phyloP scores from a whole-genome alignment of 1,284 basidiomycete species.

The Leccinum proximum region DNA sequence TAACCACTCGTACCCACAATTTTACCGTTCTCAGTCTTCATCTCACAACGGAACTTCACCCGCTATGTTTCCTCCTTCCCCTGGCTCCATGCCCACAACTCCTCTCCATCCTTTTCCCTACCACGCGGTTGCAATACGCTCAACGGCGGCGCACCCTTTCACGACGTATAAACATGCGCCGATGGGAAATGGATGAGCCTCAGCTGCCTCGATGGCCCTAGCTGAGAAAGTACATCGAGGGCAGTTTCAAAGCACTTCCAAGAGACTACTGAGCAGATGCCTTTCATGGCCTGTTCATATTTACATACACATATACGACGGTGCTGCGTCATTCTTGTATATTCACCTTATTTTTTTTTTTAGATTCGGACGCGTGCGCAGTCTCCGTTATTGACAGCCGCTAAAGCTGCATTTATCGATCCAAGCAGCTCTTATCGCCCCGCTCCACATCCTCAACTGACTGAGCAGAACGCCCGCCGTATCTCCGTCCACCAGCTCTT shows the following conservation, averaged over 20 bases:
- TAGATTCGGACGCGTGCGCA: conserved; percentile 74
- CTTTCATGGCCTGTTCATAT: conserved; percentile 51
- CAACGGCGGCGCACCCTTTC: conserved; percentile 53
- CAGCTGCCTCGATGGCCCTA: too few species aligned
- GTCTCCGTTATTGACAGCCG: conserved; percentile 67
- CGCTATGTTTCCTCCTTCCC: conserved; percentile 76
- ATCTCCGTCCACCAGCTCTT: conserved; percentile 5
- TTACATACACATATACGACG: not conserved
- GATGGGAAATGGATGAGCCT: too few species aligned
- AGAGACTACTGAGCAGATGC: conserved; percentile 69
- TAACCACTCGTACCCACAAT: not conserved
- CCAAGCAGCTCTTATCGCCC: conserved; percentile 37
- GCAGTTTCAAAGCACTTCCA: conserved; percentile 58
- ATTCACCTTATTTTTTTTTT: not conserved
- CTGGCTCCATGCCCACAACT: conserved; percentile 47
- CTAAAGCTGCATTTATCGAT: conserved; percentile 51
- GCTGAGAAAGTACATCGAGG: conserved; percentile 53
- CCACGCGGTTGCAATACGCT: conserved; percentile 20
- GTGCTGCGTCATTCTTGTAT: not conserved
- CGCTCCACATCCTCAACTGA: conserved; percentile 43
- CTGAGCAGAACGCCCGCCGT: conserved; percentile 33
- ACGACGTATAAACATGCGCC: conserved; percentile 40
- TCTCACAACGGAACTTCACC: conserved; percentile 39
- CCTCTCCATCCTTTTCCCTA: conserved; percentile 38
- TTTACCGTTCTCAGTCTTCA: not conserved